A percentile compares a stretch with the other conserved stretches of the same genome.
phyloP scores from a whole-genome alignment of 140 eudicot species.

The Erigeron philadelphicus region DNA sequence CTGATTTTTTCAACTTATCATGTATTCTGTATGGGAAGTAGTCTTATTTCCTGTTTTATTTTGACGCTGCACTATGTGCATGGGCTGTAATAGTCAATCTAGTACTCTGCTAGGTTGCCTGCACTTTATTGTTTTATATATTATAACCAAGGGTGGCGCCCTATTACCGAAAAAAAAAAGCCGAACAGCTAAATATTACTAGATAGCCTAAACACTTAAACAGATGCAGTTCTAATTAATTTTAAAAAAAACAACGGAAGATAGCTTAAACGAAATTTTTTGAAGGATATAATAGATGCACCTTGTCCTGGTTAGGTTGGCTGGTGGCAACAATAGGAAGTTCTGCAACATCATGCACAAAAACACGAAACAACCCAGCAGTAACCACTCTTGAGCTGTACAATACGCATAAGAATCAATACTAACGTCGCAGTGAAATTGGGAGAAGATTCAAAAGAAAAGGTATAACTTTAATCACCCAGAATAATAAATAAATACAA shows the following conservation, averaged over 20 bases:
- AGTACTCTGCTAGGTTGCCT: too few relatives aligned
- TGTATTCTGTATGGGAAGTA: too few relatives aligned
- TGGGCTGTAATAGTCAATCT: too few relatives aligned
- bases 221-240: too few relatives aligned
- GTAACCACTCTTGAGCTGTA: constrained; percentile 65
- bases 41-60: too few relatives aligned
- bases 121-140: too few relatives aligned
- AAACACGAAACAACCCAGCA: constrained; percentile 61
- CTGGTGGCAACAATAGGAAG: constrained; percentile 67
- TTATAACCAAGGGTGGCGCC: too few relatives aligned
- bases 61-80: too few relatives aligned
- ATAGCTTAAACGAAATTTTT: background rate
- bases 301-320: constrained; percentile 11
- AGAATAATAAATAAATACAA: background rate
- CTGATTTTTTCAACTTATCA: too few relatives aligned
- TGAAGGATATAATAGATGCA: constrained; percentile 10
- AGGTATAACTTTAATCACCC: background rate
- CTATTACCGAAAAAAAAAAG: too few relatives aligned
- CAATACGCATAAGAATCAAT: constrained; percentile 8
- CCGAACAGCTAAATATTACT: background rate
- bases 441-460: background rate
- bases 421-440: background rate
- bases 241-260: too few relatives aligned
- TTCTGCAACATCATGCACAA: constrained; percentile 66
- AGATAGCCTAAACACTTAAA: too few relatives aligned